Evolutionary conservation across 1,139 yeast genomes (phyloP).

Genomic region (Chernovozyma aurita): DNA sequence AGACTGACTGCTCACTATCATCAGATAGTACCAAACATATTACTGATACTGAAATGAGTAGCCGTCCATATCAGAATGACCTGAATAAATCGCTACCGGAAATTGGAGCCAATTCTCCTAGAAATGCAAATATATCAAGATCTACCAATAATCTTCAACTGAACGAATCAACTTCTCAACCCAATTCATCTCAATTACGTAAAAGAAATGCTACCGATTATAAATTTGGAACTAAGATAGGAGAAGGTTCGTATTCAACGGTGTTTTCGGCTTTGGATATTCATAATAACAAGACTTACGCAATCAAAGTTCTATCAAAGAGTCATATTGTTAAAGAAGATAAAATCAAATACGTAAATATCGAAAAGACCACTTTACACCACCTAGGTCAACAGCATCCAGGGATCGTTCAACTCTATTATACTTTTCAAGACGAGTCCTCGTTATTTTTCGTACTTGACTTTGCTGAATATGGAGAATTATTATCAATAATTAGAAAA

Average conservation of each 20-base stretch:
- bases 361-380: constrained; percentile 72
- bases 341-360: constrained; percentile 74
- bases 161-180: background rate
- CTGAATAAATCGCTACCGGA: background rate
- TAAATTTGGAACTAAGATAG: constrained; percentile 65
- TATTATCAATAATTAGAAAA: constrained; percentile 64
- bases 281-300: constrained; percentile 55
- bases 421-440: constrained; percentile 74
- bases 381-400: constrained; percentile 61
- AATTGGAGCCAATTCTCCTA: background rate
- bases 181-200: constrained; percentile 1
- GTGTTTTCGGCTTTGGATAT: constrained; percentile 66
- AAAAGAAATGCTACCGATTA: constrained; percentile 58
- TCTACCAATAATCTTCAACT: too few relatives aligned
- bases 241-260: constrained; percentile 81
- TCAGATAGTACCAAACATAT: too few relatives aligned
- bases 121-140: background rate
- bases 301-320: constrained; percentile 71
- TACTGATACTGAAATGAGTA: background rate
- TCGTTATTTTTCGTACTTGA: constrained; percentile 71
- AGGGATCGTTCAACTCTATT: constrained; percentile 68
- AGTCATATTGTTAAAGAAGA: constrained; percentile 73
- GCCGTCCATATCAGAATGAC: background rate
- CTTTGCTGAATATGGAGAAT: constrained; percentile 78
- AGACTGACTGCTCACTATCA: too few relatives aligned